Conservation (phyloP, 106 monocot genomes). For the Platanthera zijinensis region DNA sequence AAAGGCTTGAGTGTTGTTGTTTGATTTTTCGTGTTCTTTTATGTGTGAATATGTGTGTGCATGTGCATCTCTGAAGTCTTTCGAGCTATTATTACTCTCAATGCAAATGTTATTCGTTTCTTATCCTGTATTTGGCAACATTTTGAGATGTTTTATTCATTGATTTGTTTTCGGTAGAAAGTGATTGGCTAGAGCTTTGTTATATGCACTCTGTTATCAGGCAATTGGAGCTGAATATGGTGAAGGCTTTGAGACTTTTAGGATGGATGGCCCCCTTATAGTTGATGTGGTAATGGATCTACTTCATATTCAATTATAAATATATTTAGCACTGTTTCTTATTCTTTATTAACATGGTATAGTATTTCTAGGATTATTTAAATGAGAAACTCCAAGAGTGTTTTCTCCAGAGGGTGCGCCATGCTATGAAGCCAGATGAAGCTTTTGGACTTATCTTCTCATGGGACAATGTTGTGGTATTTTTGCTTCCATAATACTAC, state of each 20-base stretch:
- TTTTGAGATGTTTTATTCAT: not conserved
- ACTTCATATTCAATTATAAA: not conserved
- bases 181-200: not conserved
- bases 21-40: not conserved
- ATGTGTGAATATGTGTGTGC: not conserved
- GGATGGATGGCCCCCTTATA: slow-evolving; percentile 93
- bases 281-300: slow-evolving; percentile 76
- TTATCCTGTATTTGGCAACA: not conserved
- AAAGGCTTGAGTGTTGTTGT: too few relatives aligned
- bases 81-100: not conserved
- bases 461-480: slow-evolving; percentile 99
- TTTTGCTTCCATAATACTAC: not conserved
- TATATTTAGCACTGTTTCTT: not conserved
- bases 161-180: not conserved
- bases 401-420: slow-evolving; percentile 94
- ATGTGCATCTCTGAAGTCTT: not conserved
- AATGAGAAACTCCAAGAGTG: slow-evolving; percentile 89
- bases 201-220: slow-evolving; percentile 24
- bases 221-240: slow-evolving; percentile 99
- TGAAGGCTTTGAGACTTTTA: slow-evolving; percentile 98
- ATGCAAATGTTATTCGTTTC: not conserved
- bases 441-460: slow-evolving; percentile 95
- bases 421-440: slow-evolving; percentile 99
- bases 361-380: slow-evolving; percentile 62
- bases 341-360: not conserved